A percentile compares a stretch with the other conserved stretches of the same genome.
phyloP scores from a whole-genome alignment of 768 basidiomycete genomes.

The Lepiota brunneoincarnata region DNA sequence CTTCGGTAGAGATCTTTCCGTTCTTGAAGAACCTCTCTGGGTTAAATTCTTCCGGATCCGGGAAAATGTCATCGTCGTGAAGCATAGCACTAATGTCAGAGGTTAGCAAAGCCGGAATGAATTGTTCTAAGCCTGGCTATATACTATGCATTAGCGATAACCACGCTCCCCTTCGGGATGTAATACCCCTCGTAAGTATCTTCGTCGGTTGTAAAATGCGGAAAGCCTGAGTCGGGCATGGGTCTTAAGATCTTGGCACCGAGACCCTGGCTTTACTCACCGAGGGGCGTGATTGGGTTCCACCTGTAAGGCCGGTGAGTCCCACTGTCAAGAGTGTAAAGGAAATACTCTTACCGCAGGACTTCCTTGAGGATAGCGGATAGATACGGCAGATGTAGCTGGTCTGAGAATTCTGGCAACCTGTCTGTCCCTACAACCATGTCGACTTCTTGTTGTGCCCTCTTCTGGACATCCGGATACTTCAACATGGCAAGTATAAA shows the following conservation, averaged over 20 bases:
- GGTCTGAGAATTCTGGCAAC: conserved; percentile 22
- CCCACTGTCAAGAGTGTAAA: not conserved
- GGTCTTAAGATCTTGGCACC: not conserved
- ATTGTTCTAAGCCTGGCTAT: not conserved
- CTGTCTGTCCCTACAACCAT: conserved; percentile 14
- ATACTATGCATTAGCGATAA: conserved; percentile 13
- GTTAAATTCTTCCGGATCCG: conserved; percentile 16
- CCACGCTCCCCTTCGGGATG: conserved; percentile 9
- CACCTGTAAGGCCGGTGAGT: not conserved
- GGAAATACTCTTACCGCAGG: conserved; percentile 23
- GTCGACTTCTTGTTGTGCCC: conserved; percentile 25
- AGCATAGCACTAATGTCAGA: conserved; percentile 17
- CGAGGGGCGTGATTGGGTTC: conserved; percentile 10
- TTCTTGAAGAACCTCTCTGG: conserved; percentile 19
- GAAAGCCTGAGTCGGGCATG: not conserved
- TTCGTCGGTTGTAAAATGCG: conserved; percentile 10
- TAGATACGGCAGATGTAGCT: conserved; percentile 18
- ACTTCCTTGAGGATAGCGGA: conserved; percentile 21
- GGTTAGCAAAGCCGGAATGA: not conserved
- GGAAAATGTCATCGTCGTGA: conserved; percentile 16
- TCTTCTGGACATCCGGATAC: conserved; percentile 16
- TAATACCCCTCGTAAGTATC: conserved; percentile 14
- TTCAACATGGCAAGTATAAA: conserved; percentile 10
- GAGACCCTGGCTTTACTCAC: not conserved
- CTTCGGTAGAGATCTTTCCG: conserved; percentile 16